These are phyloP conservation scores for Leishmania tropica DNA, from an alignment of 208 protist species.

Conservation along the genomic window DNA sequence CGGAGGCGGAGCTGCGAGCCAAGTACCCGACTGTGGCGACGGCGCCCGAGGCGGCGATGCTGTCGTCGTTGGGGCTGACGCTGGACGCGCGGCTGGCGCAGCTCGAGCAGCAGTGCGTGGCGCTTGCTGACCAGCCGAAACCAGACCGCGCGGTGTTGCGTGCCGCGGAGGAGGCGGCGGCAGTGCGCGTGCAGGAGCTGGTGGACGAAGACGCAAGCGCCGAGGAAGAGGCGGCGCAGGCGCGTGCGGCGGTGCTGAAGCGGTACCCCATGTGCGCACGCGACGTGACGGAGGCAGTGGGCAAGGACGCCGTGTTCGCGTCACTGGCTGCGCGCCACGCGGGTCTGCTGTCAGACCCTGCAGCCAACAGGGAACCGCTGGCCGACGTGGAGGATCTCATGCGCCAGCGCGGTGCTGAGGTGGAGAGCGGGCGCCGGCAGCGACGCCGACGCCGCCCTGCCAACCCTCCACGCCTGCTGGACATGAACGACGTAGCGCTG, in stretches of 20 bases:
- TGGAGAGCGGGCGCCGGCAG: conserved; percentile 35
- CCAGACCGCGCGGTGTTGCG: conserved; percentile 11
- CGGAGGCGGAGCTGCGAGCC: conserved; percentile 16
- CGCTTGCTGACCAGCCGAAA: conserved; percentile 8
- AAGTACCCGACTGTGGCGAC: conserved; percentile 14
- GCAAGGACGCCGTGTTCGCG: conserved; percentile 43
- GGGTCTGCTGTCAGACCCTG: conserved; percentile 28
- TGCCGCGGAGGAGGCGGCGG: conserved; percentile 22
- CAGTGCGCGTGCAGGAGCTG: conserved; percentile 27
- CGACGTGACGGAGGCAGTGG: conserved; percentile 50
- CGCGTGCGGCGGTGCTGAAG: conserved; percentile 24
- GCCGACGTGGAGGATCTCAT: conserved; percentile 33
- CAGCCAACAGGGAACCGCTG: conserved; percentile 17
- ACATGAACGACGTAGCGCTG: conserved; percentile 37
- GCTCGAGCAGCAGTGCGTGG: conserved; percentile 22
- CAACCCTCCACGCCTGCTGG: conserved; percentile 32
- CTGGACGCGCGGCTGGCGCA: conserved; percentile 33
- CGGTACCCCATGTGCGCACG: conserved; percentile 55
- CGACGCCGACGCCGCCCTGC: conserved; percentile 19
- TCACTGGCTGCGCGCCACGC: conserved; percentile 23
- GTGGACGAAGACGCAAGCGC: conserved; percentile 28
- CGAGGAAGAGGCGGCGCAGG: conserved; percentile 30
- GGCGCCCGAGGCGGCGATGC: conserved; percentile 16
- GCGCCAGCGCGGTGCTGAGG: conserved; percentile 29
- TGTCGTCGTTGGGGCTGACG: conserved; percentile 34